These are phyloP conservation scores for Leishmania tarentolae DNA, from an alignment of 208 protist genomes.

Conservation along the genomic window DNA sequence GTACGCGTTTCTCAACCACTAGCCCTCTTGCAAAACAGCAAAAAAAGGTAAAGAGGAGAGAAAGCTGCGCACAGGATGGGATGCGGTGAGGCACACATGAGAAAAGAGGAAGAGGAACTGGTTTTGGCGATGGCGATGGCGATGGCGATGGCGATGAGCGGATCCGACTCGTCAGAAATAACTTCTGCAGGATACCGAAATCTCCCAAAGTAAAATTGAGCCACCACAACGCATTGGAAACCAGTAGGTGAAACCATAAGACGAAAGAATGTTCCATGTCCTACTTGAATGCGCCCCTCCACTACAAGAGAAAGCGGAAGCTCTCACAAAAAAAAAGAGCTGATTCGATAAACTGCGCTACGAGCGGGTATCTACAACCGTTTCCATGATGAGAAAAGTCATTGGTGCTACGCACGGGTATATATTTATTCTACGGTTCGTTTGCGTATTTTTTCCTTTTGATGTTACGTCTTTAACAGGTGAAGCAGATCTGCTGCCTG, in stretches of 20 bases:
- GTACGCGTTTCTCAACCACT: background rate
- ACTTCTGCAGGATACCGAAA: too few species aligned
- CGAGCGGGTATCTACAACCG: background rate
- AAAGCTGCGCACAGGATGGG: background rate
- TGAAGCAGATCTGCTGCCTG: constrained; percentile 6
- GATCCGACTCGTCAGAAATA: background rate
- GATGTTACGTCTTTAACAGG: background rate
- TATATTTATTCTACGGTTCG: background rate
- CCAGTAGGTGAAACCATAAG: background rate
- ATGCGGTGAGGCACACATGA: background rate
- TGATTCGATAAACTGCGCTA: background rate
- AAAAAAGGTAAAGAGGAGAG: background rate
- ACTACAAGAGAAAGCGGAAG: background rate
- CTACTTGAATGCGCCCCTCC: background rate
- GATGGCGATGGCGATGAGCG: background rate
- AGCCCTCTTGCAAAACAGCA: background rate
- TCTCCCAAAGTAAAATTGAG: background rate
- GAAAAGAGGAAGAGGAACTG: background rate
- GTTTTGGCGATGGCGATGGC: background rate
- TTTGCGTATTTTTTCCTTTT: background rate
- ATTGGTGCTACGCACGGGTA: background rate
- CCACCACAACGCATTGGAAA: background rate
- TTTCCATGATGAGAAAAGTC: background rate
- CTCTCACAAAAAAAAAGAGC: background rate
- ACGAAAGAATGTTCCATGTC: background rate